A percentile compares a stretch with the other conserved stretches of the same genome.
Evolutionary conservation across 2,329 filamentous ascomycete genomes (phyloP).

Genomic region (Colletotrichum chlorophyti): DNA sequence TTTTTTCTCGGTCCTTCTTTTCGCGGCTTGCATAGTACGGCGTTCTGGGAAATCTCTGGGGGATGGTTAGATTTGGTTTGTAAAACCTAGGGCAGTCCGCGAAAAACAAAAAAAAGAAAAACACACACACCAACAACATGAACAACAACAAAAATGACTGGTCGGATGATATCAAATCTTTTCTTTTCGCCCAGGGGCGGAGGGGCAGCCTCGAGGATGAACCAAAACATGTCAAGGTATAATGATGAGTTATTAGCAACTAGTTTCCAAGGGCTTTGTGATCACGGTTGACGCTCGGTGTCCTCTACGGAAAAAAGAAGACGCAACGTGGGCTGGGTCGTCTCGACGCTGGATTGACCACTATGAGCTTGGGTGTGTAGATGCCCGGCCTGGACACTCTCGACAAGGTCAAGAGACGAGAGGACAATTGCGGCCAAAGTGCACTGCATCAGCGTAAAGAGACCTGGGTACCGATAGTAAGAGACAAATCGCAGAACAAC

Average conservation of each 20-base stretch:
- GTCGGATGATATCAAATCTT: slow-evolving; percentile 21
- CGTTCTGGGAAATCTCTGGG: slow-evolving; percentile 40
- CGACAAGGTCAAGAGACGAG: too few species aligned
- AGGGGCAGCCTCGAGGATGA: slow-evolving; percentile 14
- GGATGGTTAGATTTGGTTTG: slow-evolving; percentile 30
- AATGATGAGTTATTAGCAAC: slow-evolving; percentile 24
- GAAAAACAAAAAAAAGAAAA: slow-evolving; percentile 21
- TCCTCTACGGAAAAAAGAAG: too few species aligned
- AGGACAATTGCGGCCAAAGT: too few species aligned
- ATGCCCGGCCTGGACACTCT: too few species aligned
- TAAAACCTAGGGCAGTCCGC: slow-evolving; percentile 31
- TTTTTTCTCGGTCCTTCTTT: slow-evolving; percentile 27
- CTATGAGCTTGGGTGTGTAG: too few species aligned
- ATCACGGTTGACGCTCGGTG: slow-evolving; percentile 14
- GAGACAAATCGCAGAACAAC: too few species aligned
- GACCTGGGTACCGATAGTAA: too few species aligned
- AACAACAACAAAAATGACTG: slow-evolving; percentile 21
- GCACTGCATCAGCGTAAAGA: too few species aligned
- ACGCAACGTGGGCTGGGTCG: too few species aligned
- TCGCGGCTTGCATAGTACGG: slow-evolving; percentile 51
- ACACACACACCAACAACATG: too few species aligned
- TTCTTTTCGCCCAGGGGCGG: slow-evolving; percentile 3
- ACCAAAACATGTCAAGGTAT: slow-evolving; percentile 20
- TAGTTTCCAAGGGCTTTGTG: slow-evolving; percentile 13
- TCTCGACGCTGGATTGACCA: too few species aligned